Base-by-base conservation (phyloP, 352 stramenopile species). In the Blastocystis sp. region DNA sequence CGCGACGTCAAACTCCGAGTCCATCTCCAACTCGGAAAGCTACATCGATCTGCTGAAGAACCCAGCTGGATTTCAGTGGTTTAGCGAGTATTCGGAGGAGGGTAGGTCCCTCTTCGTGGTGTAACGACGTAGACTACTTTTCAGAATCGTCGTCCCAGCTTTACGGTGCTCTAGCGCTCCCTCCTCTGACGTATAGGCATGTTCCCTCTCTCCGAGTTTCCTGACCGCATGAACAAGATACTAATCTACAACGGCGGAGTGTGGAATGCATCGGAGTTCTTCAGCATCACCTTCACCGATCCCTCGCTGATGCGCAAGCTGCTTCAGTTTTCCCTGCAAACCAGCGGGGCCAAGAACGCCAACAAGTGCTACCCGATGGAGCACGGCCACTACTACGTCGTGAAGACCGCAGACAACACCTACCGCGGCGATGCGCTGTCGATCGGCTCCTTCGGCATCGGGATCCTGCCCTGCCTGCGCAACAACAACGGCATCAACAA, bases 261-360 rank as follows among this genome's bases (percentile, higher is more conserved):
- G 42, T 84, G 74, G 74, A 45, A 66, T 28, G 28, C n/a, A 11
- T 24, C 34, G 43, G 52, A 59, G 10, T 84, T 42, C 38, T 84
- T 54, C 52, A 70, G 59, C 52, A 69, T 84, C 28, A 84, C 74
- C 19, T 84, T 84, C 57, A 60, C 57, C 14, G 74, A 84, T 48
- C 74, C 74, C 0, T 14, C n/a, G 2, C 28, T 84, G n/a, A 28
- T 84, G 3, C 65, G 66, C n/a, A 2, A 69, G 11, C 38, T 84
- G 17, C 34, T 84, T 48, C 54, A n/a, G 3, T 69, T 69, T 52
- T 14, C 40, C 3, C 24, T 84, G 34, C 14, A 21, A 52, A 19
- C n/a, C 10, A 57, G 69, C 28, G n/a, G 24, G 1, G 1, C n/a
- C 2, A n/a, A 38, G 19, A n/a, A 21, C 28, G 7, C 21, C n/a